These are phyloP conservation scores for Russula brevipes DNA, from an alignment of 768 basidiomycete genomes.

Conservation along the genomic window DNA sequence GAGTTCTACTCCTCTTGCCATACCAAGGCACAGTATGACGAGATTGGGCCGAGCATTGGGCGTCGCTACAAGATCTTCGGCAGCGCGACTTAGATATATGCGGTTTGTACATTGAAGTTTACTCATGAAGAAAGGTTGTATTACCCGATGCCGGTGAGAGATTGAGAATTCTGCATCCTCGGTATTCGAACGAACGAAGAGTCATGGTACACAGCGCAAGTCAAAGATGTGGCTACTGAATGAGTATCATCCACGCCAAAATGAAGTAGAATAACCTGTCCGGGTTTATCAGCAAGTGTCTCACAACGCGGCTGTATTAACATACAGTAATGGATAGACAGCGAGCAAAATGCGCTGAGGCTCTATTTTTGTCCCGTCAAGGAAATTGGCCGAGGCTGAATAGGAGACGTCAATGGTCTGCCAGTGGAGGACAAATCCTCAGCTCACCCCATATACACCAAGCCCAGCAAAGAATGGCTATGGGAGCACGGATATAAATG, in stretches of 20 bases:
- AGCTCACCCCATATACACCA: slow-evolving; percentile 95
- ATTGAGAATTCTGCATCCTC: slow-evolving; percentile 7
- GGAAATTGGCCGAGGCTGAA: slow-evolving; percentile 87
- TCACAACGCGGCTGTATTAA: slow-evolving; percentile 24
- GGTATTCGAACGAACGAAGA: neutral
- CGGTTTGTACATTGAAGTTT: slow-evolving; percentile 19
- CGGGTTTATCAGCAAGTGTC: slow-evolving; percentile 12
- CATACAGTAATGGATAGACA: slow-evolving; percentile 92
- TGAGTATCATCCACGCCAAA: slow-evolving; percentile 95
- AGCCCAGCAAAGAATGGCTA: slow-evolving; percentile 83
- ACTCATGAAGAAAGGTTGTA: slow-evolving; percentile 17
- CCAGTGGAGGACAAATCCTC: neutral
- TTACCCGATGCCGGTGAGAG: slow-evolving; percentile 13
- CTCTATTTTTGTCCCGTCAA: slow-evolving; percentile 92
- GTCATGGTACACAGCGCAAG: slow-evolving; percentile 5
- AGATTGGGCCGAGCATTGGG: slow-evolving; percentile 88
- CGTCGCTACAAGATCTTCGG: slow-evolving; percentile 92
- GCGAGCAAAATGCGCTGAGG: slow-evolving; percentile 86
- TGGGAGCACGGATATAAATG: slow-evolving; percentile 82
- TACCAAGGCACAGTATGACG: slow-evolving; percentile 91
- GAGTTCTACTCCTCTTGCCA: slow-evolving; percentile 95
- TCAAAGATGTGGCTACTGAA: slow-evolving; percentile 48
- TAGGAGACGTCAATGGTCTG: neutral
- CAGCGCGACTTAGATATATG: slow-evolving; percentile 57
- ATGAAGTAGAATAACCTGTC: slow-evolving; percentile 87